Evolutionary conservation across 805 yeast genomes (phyloP), one percentile per base, ranked within the genome.

Genomic region (Starmerella vaccinii): DNA sequence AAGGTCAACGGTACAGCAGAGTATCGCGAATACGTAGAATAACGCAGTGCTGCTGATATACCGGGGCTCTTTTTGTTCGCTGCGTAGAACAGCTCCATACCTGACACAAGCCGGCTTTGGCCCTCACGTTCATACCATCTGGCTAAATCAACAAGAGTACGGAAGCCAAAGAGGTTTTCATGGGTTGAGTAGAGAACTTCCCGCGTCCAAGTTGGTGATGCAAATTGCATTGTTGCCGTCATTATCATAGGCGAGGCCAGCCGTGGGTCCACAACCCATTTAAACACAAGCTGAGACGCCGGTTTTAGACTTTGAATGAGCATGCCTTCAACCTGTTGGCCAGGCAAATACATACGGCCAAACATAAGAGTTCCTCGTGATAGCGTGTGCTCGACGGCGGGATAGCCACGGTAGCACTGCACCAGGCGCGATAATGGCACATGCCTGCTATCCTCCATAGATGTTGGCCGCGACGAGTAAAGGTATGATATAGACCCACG

Each of bases 1-100:
- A 92, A 76, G 0, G 95, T 84, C 55, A 89, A 68, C 0, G 98
- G 98, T 55, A 86, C 83, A 3, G 94, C 95, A 0, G 95, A 84
- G 39, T 84, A 78, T 0, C 92, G 80, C 0, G 95, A 80, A 54
- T 85, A 81, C 0, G 96, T 85, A 1, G 90, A 76, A 64, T 92
- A 90, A 41, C 97, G 69, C 44, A 87, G 64, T 0, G 95, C 90
- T 1, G 94, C 77, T 0, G 95, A 85, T 18, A 89, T 47, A 0
- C 97, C 97, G 0, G 97, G 97, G 52, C 90, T 81, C 75, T 86
- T 82, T 42, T 84, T 82, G 41, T 75, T 65, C 0, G 87, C 78
- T 1, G 95, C 95, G 58, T 83, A 84, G 90, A 95, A 92, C 4
- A 87, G 56, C 67, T 92, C 98, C 9, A 83, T 77, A 0, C 98